Base-by-base conservation (phyloP, 257 asterid genomes). In the Solanum chaucha region DNA sequence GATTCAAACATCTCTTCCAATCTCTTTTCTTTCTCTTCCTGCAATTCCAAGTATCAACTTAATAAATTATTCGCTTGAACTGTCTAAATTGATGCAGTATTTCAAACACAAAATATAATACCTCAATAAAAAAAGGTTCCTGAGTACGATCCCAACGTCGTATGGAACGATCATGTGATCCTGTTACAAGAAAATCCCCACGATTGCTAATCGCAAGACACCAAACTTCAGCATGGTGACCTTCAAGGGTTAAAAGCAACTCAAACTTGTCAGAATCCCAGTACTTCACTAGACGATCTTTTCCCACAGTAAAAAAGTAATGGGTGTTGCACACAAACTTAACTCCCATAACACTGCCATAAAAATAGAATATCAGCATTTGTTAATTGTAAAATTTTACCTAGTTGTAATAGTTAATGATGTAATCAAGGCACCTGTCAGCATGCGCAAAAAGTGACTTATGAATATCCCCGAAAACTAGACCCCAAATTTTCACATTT, bases 241-340 rank as follows among this genome's bases (percentile, higher is more conserved):
- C 98, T 46, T 94, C 98, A 71, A 97, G 97, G 88, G 99, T 94
- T 91, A 95, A 91, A 88, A 97, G 98, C 92, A 97, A 88, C 90
- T 97, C 98, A 91, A 94, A 95, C 90, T 95, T 97, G 92, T 97
- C 98, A 15, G 98, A 98, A 89, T 97, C 98, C 98, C 98, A 97
- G 90, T 94, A 95, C 84, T 97, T 97, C 85, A 97, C 95, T 36
- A 93, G 88, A 71, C 97, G 93, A 90, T 95, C 99, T 91, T 93
- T 94, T 85, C 99, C 99, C 84, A 88, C 98, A 87, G 96, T 95
- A 71, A 97, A 97, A 93, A 97, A 85, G 92, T 95, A 97, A 89
- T 95, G 98, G 83, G 96, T 93, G 85, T 92, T 89, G 89, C 84
- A 84, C 55, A 97, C 98, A 90, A 97, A 95, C 90, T 94, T 94